Conservation (phyloP, 1,284 basidiomycete genomes). For the Farysia itapuensis region DNA sequence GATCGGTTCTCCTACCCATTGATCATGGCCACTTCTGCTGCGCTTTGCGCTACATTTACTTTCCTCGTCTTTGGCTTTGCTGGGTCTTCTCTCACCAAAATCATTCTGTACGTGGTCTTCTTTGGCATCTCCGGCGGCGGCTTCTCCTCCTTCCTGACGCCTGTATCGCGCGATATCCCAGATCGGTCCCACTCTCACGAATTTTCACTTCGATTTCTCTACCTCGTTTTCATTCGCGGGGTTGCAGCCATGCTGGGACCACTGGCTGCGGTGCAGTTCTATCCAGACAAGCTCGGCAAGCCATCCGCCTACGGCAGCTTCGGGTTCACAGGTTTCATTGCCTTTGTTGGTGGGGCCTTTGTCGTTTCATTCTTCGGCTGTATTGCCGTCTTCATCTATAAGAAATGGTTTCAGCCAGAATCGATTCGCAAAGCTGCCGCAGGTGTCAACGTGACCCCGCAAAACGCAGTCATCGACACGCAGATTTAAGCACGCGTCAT, state of each 20-base stretch:
- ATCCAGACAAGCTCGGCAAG: constrained; percentile 8
- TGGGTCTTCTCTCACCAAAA: constrained; percentile 27
- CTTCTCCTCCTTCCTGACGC: constrained; percentile 25
- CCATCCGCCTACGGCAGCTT: constrained; percentile 14
- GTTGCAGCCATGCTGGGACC: constrained; percentile 40
- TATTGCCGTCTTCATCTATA: constrained; percentile 5
- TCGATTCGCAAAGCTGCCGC: not conserved
- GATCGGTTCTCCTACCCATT: constrained; percentile 36
- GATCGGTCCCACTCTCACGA: constrained; percentile 5
- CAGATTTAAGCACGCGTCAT: no score
- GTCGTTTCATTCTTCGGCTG: constrained; percentile 10
- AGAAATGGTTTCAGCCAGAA: constrained; percentile 1
- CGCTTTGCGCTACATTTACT: constrained; percentile 29
- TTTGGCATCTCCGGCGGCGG: constrained; percentile 39
- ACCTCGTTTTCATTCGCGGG: constrained; percentile 25
- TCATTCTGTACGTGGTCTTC: constrained; percentile 42
- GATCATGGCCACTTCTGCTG: constrained; percentile 34
- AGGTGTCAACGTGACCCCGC: constrained; percentile 6
- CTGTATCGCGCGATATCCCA: constrained; percentile 20
- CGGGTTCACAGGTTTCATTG: constrained; percentile 23
- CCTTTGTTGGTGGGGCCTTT: constrained; percentile 16
- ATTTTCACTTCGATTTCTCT: constrained; percentile 23
- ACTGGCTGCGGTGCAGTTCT: constrained; percentile 42
- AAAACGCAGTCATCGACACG: not conserved
- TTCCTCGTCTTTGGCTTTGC: constrained; percentile 45